These are phyloP conservation scores for Urochloa ruziziensis DNA, from an alignment of 176 grass and related monocot genomes.

Conservation along the genomic window DNA sequence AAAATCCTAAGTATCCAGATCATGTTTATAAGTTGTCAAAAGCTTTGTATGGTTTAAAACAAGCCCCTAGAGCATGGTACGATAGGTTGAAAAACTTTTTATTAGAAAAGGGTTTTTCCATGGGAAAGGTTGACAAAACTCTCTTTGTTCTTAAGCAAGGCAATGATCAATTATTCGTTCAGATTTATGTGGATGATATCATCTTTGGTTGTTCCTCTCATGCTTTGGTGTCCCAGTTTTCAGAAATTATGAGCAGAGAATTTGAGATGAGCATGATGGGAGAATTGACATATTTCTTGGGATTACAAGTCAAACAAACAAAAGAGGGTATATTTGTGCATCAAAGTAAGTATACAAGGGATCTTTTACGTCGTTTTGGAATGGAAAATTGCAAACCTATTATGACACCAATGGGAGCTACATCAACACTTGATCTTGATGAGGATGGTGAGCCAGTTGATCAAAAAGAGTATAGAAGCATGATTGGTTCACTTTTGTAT, in stretches of 20 bases:
- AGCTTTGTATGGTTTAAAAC: not conserved
- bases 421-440: not conserved
- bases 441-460: not conserved
- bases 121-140: not conserved
- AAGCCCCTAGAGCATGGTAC: not conserved
- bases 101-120: not conserved
- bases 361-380: not conserved
- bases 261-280: not conserved
- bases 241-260: not conserved
- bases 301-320: not conserved
- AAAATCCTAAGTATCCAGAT: not conserved
- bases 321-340: not conserved
- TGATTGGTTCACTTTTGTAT: slow-evolving; percentile 1
- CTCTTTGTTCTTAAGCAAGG: not conserved
- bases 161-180: not conserved
- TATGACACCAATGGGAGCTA: not conserved
- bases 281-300: not conserved
- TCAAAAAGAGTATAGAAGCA: not conserved
- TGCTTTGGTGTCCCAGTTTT: not conserved
- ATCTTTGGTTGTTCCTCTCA: not conserved
- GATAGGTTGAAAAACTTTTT: not conserved
- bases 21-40: not conserved
- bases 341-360: not conserved
- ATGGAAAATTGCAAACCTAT: not conserved
- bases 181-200: too few relatives aligned